These are phyloP conservation scores for Phytopythium helicoides DNA, from an alignment of 352 stramenopile species.

Conservation along the genomic window DNA sequence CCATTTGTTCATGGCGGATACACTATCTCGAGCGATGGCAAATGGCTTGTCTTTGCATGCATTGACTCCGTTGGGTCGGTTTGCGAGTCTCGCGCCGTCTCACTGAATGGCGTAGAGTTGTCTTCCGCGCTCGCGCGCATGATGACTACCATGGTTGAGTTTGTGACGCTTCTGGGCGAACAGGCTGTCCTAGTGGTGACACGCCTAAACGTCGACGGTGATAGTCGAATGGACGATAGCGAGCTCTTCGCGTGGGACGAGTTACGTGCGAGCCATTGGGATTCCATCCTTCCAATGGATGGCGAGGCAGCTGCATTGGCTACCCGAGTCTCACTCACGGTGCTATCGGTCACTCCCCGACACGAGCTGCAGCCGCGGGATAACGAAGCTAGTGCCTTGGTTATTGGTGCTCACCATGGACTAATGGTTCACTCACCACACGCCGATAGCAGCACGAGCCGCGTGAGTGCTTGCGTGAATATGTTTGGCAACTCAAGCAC, in stretches of 20 bases:
- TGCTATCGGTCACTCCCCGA: conserved; percentile 31
- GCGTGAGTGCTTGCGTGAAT: background rate
- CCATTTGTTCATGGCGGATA: conserved; percentile 55
- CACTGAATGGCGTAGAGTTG: conserved; percentile 20
- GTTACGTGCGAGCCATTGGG: conserved; percentile 23
- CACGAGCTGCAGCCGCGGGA: conserved; percentile 44
- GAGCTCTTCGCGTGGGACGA: conserved; percentile 42
- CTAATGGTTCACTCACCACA: conserved; percentile 1
- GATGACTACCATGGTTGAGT: conserved; percentile 49
- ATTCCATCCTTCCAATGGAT: conserved; percentile 33
- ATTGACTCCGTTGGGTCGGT: conserved; percentile 59
- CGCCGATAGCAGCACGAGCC: background rate
- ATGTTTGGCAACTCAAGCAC: conserved; percentile 20
- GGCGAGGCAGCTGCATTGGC: conserved; percentile 18
- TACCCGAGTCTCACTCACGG: conserved; percentile 31
- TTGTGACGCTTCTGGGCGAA: conserved; percentile 58
- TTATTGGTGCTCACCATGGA: conserved; percentile 21
- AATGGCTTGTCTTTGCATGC: conserved; percentile 58
- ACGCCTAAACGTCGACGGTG: conserved; percentile 22
- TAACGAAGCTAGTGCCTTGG: conserved; percentile 33
- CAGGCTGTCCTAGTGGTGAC: conserved; percentile 44
- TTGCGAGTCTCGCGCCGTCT: conserved; percentile 51
- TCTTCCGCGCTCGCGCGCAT: conserved; percentile 34
- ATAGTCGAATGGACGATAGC: conserved; percentile 15
- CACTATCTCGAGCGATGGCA: conserved; percentile 43